Percentiles rank a stretch among this genome's conserved stretches.
These are phyloP conservation scores for Mortierella alpina DNA, from an alignment of 192 early-diverging fungal species.

Conservation along the genomic window DNA sequence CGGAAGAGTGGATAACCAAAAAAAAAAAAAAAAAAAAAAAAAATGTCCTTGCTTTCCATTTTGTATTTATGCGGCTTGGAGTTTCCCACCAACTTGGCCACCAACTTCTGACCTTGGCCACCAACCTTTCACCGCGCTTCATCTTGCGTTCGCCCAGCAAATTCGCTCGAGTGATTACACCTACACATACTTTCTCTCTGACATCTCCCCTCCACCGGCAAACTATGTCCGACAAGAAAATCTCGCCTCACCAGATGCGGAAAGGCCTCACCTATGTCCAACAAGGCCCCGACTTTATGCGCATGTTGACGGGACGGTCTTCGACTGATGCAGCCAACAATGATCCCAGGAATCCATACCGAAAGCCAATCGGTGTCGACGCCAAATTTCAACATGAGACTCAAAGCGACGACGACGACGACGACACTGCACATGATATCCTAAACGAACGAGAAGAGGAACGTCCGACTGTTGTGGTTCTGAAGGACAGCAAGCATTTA, in stretches of 20 bases:
- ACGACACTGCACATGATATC: constrained; percentile 45
- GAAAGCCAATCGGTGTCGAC: constrained; percentile 50
- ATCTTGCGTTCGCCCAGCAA: neutral
- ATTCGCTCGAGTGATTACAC: neutral
- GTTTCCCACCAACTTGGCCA: neutral
- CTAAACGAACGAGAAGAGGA: constrained; percentile 50
- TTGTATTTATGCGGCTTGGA: no score
- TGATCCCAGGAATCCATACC: constrained; percentile 45
- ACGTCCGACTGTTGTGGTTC: constrained; percentile 51
- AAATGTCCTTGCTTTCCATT: neutral
- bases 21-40: constrained; percentile 5
- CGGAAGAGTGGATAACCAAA: neutral
- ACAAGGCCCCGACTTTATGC: constrained; percentile 51
- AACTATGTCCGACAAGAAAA: constrained; percentile 45
- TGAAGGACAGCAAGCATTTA: constrained; percentile 52
- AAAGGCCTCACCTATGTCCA: constrained; percentile 45
- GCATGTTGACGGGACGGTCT: constrained; percentile 47
- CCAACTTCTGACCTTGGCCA: no score
- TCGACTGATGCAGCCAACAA: constrained; percentile 24
- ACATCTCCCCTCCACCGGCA: neutral
- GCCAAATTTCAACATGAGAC: constrained; percentile 41
- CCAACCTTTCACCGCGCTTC: neutral
- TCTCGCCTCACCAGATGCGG: constrained; percentile 50
- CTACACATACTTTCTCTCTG: neutral
- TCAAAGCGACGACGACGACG: constrained; percentile 38